phyloP scores from a whole-genome alignment of 371 early-diverging fungal genomes.

The Mucor racemosus region DNA sequence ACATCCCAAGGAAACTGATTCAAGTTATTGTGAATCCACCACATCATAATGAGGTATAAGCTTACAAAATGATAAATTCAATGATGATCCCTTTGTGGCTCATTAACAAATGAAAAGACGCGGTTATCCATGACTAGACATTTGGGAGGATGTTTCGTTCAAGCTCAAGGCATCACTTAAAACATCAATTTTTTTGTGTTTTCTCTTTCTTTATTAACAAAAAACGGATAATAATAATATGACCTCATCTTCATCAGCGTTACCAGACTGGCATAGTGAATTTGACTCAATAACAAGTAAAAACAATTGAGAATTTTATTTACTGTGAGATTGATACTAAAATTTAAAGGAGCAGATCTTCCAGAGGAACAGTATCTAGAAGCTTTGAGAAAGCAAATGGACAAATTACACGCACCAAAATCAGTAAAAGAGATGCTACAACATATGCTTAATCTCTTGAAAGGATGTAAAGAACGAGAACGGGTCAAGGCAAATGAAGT shows the following conservation, averaged over 20 bases:
- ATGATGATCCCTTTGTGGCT: not conserved
- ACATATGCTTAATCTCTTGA: not conserved
- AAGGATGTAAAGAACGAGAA: not conserved
- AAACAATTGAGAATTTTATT: not conserved
- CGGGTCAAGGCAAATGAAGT: not conserved
- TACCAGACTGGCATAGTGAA: not conserved
- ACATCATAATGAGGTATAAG: too few species aligned
- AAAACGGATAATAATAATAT: not conserved
- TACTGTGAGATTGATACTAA: not conserved
- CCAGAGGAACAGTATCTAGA: constrained; percentile 1
- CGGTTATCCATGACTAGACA: not conserved
- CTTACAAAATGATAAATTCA: too few species aligned
- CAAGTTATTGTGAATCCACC: too few species aligned
- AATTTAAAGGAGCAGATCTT: not conserved
- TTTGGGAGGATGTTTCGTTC: not conserved
- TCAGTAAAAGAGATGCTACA: not conserved
- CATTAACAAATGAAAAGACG: not conserved
- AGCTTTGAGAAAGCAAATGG: not conserved
- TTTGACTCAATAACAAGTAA: not conserved
- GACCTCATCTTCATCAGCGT: not conserved
- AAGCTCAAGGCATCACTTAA: not conserved
- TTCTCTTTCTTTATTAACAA: not conserved
- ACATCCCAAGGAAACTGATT: too few species aligned
- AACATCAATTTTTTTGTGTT: not conserved
- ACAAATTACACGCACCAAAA: not conserved